Evolutionary conservation across 768 basidiomycete species (phyloP).

Genomic region (Tricholoma saponaceum): DNA sequence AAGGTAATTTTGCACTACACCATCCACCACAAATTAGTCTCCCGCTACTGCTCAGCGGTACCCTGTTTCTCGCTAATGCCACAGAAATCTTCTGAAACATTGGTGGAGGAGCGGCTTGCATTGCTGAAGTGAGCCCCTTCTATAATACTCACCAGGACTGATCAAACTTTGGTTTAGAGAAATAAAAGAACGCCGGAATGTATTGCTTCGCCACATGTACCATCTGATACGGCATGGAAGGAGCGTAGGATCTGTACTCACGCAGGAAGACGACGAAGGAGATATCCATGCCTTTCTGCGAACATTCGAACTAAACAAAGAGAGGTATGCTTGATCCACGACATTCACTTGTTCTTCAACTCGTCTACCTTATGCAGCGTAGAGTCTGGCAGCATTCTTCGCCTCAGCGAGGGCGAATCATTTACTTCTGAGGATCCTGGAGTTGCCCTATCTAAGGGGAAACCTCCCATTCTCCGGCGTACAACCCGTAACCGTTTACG

Average conservation of each 20-base stretch:
- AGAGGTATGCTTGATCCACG: constrained; percentile 33
- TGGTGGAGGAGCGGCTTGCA: constrained; percentile 42
- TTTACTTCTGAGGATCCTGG: neutral
- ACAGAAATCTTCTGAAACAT: constrained; percentile 23
- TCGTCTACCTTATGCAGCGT: constrained; percentile 28
- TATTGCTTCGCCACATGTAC: constrained; percentile 68
- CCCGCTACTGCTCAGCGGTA: neutral
- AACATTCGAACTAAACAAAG: constrained; percentile 48
- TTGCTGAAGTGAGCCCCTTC: constrained; percentile 35
- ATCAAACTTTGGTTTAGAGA: constrained; percentile 34
- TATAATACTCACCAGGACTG: constrained; percentile 2
- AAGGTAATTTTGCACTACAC: neutral
- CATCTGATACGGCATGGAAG: constrained; percentile 55
- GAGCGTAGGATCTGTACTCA: constrained; percentile 36
- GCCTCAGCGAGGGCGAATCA: constrained; percentile 28
- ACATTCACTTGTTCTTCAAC: constrained; percentile 1
- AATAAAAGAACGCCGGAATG: constrained; percentile 65
- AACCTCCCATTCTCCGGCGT: neutral
- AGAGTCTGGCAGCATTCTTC: constrained; percentile 36
- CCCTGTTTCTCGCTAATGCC: constrained; percentile 7
- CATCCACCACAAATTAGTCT: neutral
- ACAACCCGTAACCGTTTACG: constrained; percentile 2
- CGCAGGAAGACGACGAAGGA: constrained; percentile 34
- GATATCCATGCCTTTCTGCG: constrained; percentile 49
- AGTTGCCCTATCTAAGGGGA: neutral